Evolutionary conservation across 495 filamentous ascomycete genomes (phyloP).

Genomic region (Neurospora sp.): DNA sequence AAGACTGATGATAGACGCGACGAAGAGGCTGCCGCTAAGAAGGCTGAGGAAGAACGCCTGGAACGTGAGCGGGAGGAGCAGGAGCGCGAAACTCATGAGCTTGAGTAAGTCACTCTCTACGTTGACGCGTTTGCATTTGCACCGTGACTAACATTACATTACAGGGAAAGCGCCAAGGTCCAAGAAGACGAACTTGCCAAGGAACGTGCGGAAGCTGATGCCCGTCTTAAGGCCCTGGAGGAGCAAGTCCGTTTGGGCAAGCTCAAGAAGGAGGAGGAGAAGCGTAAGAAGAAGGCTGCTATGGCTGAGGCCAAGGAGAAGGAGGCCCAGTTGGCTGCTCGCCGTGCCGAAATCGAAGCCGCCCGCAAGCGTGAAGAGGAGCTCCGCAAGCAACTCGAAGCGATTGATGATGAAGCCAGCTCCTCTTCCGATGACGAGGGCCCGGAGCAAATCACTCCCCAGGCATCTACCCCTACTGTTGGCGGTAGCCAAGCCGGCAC

Average conservation of each 20-base stretch:
- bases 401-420: constrained; percentile 64
- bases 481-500: constrained; percentile 39
- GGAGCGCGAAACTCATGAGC: constrained; percentile 56
- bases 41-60: constrained; percentile 43
- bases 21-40: constrained; percentile 42
- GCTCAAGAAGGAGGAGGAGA: constrained; percentile 95
- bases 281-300: constrained; percentile 79
- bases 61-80: constrained; percentile 69
- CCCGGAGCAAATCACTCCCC: constrained; percentile 67
- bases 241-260: constrained; percentile 91
- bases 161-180: constrained; percentile 61
- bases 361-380: constrained; percentile 82
- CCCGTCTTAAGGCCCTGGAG: constrained; percentile 77
- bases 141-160: constrained; percentile 19
- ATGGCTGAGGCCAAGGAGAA: constrained; percentile 80
- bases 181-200: constrained; percentile 71
- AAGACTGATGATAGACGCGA: constrained; percentile 43
- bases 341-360: constrained; percentile 85
- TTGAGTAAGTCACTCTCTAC: constrained; percentile 62
- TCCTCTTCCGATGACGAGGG: constrained; percentile 86
- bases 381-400: constrained; percentile 76
- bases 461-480: constrained; percentile 69
- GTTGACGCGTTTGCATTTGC: neutral
- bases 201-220: constrained; percentile 73
- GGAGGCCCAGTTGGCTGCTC: constrained; percentile 71